Evolutionary conservation across 331 rosid genomes (phyloP), one percentile per base, ranked within the genome.

Genomic region (Acacia concinna): DNA sequence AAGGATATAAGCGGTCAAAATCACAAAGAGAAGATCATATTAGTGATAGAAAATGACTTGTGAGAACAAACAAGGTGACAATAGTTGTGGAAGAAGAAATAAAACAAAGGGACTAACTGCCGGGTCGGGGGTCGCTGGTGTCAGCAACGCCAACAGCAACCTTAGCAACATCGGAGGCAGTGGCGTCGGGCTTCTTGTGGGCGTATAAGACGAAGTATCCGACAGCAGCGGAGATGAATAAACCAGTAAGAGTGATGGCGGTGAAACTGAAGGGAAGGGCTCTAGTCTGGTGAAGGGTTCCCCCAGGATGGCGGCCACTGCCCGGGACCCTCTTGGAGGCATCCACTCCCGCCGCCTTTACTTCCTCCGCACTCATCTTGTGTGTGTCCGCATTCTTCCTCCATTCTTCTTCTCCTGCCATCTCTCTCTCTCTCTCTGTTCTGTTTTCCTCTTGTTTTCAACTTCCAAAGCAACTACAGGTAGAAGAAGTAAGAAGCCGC

Each of bases 271-370:
- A 70, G 2, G 97, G 97, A 69, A 94, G 93, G 23, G 80, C 73
- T 60, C 83, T 84, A 38, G 89, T 84, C 81, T 91, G 94, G 76
- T 95, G 99, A 69, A 95, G 97, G 15, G 84, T 69, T 21, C 69
- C 84, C 0, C 91, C 91, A 0, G 92, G 93, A 18, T 69, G 54
- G 20, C 82, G 83, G 63, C 63, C 30, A 1, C 17, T 25, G 10
- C 92, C 97, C 0, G 97, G 90, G 1, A 92, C 81, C 79, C 94
- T 88, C 86, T 81, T 86, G 15, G 98, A 88, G 1, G 67, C 94
- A 47, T 92, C 94, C 0, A 89, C 91, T 38, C 97, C 97, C 0
- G 90, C 91, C 13, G 83, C 89, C 75, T 81, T 86, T 30, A 84
- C 86, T 44, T 89, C 89, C 60, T 89, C 91, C 2, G 87, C n/a